Base-by-base conservation (phyloP, 805 yeast species). In the Nakazawaea populi region DNA sequence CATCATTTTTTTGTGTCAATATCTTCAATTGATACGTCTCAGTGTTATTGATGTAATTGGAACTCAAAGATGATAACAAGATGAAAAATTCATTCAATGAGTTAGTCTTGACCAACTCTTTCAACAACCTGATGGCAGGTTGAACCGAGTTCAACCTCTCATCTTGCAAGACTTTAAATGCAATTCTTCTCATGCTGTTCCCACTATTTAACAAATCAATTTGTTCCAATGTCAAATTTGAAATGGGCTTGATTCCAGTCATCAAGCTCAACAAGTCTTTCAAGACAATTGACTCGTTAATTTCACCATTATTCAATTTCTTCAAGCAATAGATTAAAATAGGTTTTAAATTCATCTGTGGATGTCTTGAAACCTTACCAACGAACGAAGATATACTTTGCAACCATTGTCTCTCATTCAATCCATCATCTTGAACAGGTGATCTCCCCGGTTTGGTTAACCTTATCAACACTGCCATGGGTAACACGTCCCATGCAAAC, bases 401-500 rank as follows among this genome's bases (percentile, higher is more conserved):
- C 35, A 90, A 75, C 98, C 98, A 92, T 57, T 79, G 83, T 29
- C 86, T 73, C 52, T 87, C 91, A 58, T 82, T 81, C 51, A 92
- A 68, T 7, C 97, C 97, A 67, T 90, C 91, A 1, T 66, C 72
- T 64, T 89, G 96, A 34, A 83, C 70, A 27, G 83, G 75, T 0
- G 77, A 67, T 64, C 96, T 74, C n/a, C 83, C 85, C 0, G 82
- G 65, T 24, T 51, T 51, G 1, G 91, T 80, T 27, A 92, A 71
- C 56, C 94, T 79, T 60, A 80, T 76, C 60, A 91, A 70, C 4
- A 91, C 66, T 1, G 86, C 89, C 59, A 80, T 82, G 4, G 91
- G 84, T 32, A 92, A 66, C 2, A 82, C 87, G 64, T 92, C 98
- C 90, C 96, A 89, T 0, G 90, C 89, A 59, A 85, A 84, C 5